Evolutionary conservation across 1,284 basidiomycete species (phyloP), one percentile per base, ranked within the genome.

Genomic region (Inonotus obliquus): DNA sequence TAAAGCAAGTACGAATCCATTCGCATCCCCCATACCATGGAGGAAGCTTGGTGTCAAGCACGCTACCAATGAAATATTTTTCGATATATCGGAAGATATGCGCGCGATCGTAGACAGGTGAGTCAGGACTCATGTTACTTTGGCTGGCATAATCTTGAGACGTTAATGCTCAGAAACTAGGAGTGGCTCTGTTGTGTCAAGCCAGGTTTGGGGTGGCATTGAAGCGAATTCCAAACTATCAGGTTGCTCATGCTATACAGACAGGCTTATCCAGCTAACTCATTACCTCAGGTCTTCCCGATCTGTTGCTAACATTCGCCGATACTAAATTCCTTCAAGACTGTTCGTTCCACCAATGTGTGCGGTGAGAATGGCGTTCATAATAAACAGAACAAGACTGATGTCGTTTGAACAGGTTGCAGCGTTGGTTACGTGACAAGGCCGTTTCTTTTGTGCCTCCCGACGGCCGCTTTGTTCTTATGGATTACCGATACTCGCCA

Each of bases 1-100:
- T 64, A 70, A 76, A 70, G 68, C 68, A 61, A 35, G 70, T 38
- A 78, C 86, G 0, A 84, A 89, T 14, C 88, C 93, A 0, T 96
- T 98, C 69, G 87, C 93, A 1, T 94, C 93, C 5, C 92, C 94
- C 0, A 96, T 98, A 71, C 94, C 95, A 4, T 98, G 96, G 96
- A 82, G 96, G 55, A 91, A 91, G 68, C 82, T 89, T 2, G 92
- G 92, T 1, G 79, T 96, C 45, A 81, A 88, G 60, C 91, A 98
- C 72, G 85, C 89, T 44, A 91, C 85, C 73, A 97, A 98, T 72
- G 96, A 98, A 74, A 90, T 98, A 37, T 94, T 94, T 72, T 93
- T 98, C 71, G 96, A 98, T 71, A 82, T 97, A 62, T 81, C 85
- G 2, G 96, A 98, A 73, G 85, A 89, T 58, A 79, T 98, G 60